phyloP scores from a whole-genome alignment of 306 rosid genomes.

The Cicer pinnatifidum region DNA sequence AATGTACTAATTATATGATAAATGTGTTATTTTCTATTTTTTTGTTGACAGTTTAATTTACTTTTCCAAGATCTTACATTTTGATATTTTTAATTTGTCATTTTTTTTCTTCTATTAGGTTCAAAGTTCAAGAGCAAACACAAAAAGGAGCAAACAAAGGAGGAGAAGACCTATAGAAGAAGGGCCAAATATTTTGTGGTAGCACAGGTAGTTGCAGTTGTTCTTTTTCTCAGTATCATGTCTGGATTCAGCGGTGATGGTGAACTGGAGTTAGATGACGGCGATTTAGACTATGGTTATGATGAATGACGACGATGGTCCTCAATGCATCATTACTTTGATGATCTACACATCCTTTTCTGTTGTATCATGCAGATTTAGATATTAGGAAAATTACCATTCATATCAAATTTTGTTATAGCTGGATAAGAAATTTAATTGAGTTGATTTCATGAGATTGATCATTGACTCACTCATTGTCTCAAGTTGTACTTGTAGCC shows the following conservation, averaged over 20 bases:
- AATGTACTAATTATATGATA: background rate
- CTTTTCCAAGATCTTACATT: background rate
- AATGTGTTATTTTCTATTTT: background rate
- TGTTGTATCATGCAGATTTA: slow-evolving; percentile 38
- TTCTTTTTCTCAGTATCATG: slow-evolving; percentile 77
- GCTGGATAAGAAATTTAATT: background rate
- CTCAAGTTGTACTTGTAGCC: slow-evolving; percentile 25
- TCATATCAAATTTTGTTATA: slow-evolving; percentile 21
- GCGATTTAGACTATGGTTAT: slow-evolving; percentile 54
- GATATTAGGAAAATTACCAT: slow-evolving; percentile 43
- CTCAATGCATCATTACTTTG: background rate
- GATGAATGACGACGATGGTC: slow-evolving; percentile 34
- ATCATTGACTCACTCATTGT: background rate
- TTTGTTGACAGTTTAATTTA: background rate
- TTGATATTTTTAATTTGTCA: slow-evolving; percentile 1
- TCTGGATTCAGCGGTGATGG: slow-evolving; percentile 53
- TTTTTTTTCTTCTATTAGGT: slow-evolving; percentile 50
- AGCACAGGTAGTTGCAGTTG: slow-evolving; percentile 73
- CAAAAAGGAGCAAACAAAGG: slow-evolving; percentile 80
- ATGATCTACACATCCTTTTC: slow-evolving; percentile 27
- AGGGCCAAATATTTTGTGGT: slow-evolving; percentile 78
- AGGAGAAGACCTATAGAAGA: slow-evolving; percentile 74
- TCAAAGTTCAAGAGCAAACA: slow-evolving; percentile 76
- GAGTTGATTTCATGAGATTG: slow-evolving; percentile 31
- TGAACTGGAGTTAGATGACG: slow-evolving; percentile 75